phyloP scores from a whole-genome alignment of 2,329 filamentous ascomycete genomes.

The Scolecobasidium constrictum region DNA sequence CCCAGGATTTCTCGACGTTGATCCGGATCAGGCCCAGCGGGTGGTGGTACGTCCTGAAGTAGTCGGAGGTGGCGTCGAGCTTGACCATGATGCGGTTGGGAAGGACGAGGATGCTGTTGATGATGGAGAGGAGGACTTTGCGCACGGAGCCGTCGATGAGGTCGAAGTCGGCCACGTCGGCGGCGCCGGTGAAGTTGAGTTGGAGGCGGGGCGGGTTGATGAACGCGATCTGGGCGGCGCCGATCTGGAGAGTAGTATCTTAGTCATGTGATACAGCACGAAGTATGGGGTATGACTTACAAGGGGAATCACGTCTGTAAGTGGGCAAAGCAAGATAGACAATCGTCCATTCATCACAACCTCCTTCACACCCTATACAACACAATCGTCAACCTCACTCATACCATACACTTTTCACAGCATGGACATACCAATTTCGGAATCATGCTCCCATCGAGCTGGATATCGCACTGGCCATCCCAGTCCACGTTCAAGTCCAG shows the following conservation, averaged over 20 bases:
- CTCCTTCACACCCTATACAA: conserved; percentile 32
- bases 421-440: conserved; percentile 28
- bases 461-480: conserved; percentile 37
- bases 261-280: conserved; percentile 1
- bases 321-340: conserved; percentile 32
- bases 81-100: conserved; percentile 41
- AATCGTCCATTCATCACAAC: conserved; percentile 34
- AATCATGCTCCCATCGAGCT: conserved; percentile 33
- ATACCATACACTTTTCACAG: too few relatives aligned
- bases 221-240: conserved; percentile 37
- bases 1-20: conserved; percentile 31
- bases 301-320: conserved; percentile 36
- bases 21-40: conserved; percentile 33
- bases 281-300: conserved; percentile 18
- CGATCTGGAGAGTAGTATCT: conserved; percentile 26
- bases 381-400: too few relatives aligned
- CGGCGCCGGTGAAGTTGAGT: conserved; percentile 38
- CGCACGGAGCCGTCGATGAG: conserved; percentile 33
- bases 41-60: conserved; percentile 36
- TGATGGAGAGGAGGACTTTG: conserved; percentile 33
- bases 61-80: conserved; percentile 35
- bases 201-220: conserved; percentile 37
- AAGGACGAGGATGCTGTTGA: conserved; percentile 34
- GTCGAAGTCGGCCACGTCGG: conserved; percentile 32
- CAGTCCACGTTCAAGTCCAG: conserved; percentile 37